Conservation (phyloP, 495 filamentous ascomycete genomes). For the Astrothelium macrocarpum region DNA sequence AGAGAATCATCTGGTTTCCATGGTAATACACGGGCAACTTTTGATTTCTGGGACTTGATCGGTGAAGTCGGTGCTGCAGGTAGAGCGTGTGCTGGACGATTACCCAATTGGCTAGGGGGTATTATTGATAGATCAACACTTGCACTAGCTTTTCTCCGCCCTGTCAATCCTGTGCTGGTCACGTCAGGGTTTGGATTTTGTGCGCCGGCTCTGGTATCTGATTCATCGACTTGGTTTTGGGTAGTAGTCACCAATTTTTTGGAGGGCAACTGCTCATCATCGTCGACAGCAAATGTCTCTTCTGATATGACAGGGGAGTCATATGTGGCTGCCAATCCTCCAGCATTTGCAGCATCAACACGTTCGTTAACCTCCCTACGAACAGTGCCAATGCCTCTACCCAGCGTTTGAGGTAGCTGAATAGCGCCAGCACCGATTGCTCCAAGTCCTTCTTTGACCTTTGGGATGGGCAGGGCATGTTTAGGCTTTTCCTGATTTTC, state of each 20-base stretch:
- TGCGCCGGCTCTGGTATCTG: background rate
- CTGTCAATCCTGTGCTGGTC: background rate
- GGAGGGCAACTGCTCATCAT: slow-evolving; percentile 33
- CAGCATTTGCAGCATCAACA: slow-evolving; percentile 33
- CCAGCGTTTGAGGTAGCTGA: background rate
- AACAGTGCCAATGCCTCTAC: slow-evolving; percentile 35
- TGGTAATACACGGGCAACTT: background rate
- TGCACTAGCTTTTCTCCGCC: background rate
- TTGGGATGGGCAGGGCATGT: slow-evolving; percentile 28
- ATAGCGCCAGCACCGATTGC: slow-evolving; percentile 7
- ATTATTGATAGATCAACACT: background rate
- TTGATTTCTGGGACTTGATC: background rate
- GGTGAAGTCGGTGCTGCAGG: slow-evolving; percentile 3
- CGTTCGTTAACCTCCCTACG: slow-evolving; percentile 53
- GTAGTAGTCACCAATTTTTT: background rate
- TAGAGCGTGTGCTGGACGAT: background rate
- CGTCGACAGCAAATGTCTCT: slow-evolving; percentile 22
- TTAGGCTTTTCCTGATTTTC: slow-evolving; percentile 24
- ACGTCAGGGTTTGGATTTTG: background rate
- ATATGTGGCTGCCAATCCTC: background rate
- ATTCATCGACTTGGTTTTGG: background rate
- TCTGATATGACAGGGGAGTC: background rate
- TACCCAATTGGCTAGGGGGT: background rate
- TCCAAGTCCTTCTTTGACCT: slow-evolving; percentile 36
- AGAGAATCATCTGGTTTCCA: background rate